phyloP scores from a whole-genome alignment of 1,284 basidiomycete genomes.

The Pisolithus thermaeus region DNA sequence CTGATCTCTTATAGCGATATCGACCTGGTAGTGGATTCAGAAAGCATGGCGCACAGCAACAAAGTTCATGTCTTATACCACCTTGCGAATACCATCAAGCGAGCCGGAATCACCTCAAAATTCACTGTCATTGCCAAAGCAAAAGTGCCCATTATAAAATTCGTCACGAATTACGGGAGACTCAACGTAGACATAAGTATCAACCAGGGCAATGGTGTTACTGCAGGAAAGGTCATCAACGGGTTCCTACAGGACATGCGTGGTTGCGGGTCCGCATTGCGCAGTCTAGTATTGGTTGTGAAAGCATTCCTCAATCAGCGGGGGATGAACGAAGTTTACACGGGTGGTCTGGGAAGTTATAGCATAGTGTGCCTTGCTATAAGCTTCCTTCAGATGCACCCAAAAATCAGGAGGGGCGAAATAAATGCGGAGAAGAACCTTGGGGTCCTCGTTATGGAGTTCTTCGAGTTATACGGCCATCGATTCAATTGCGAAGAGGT shows the following conservation, averaged over 20 bases:
- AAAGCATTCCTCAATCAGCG: slow-evolving; percentile 90
- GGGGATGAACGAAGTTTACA: slow-evolving; percentile 95
- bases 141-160: slow-evolving; percentile 93
- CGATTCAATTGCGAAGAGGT: slow-evolving; percentile 89
- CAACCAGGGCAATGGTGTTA: slow-evolving; percentile 83
- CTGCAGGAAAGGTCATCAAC: slow-evolving; percentile 78
- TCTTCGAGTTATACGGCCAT: slow-evolving; percentile 92
- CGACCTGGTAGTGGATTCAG: slow-evolving; percentile 67
- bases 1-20: slow-evolving; percentile 51
- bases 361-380: slow-evolving; percentile 91
- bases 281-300: slow-evolving; percentile 78
- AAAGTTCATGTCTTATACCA: slow-evolving; percentile 55
- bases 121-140: slow-evolving; percentile 87
- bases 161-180: slow-evolving; percentile 71
- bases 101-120: slow-evolving; percentile 52
- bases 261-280: slow-evolving; percentile 52
- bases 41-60: slow-evolving; percentile 57
- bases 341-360: slow-evolving; percentile 92
- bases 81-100: slow-evolving; percentile 61
- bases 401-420: slow-evolving; percentile 84
- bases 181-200: slow-evolving; percentile 89
- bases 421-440: slow-evolving; percentile 86
- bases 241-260: slow-evolving; percentile 73
- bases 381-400: slow-evolving; percentile 95
- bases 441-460: slow-evolving; percentile 90